Base-by-base conservation (phyloP, 2,329 filamentous ascomycete species). In the Camillea tinctor region DNA sequence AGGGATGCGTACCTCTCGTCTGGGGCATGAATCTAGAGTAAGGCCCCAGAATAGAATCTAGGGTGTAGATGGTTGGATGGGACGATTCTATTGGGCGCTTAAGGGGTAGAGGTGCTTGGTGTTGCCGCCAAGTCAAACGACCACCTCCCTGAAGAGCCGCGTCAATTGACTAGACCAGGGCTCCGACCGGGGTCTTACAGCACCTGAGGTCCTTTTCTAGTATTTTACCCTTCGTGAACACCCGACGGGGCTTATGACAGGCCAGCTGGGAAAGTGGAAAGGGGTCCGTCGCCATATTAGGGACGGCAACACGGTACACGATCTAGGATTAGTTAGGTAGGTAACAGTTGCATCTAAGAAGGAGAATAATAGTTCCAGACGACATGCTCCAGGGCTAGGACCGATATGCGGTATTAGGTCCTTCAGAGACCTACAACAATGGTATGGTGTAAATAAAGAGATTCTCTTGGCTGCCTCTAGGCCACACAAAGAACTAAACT, bases 81-180 rank as follows among this genome's bases (percentile, higher is more conserved):
- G 57, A 55, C 3, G 50, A 54, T 52, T 50, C 19, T 26, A 53
- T 23, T 49, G 30, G 24, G 59, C 61, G 61, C 59, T n/a, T 59
- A 61, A 63, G 61, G 56, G 30, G 36, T 17, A 60, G 55, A 60
- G 26, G 61, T 58, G 61, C 60, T 54, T 61, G 56, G 54, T 58
- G 52, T 61, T 58, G 60, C 58, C 66, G 68, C 68, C 68, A 70
- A 70, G 68, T 70, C 67, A 70, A 70, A 67, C 64, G 50, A 51
- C 20, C 50, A 21, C 20, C 50, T 24, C 50, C 50, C 13, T 21
- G 22, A 21, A 51, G 50, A 21, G 20, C 50, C 22, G 50, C 52
- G 60, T 30, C 60, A n/a, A 49, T 50, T 51, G 15, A 44, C 36
- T 6, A 44, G 36, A 11, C 36, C 36, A 44, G 36, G 36, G 36